These are phyloP conservation scores for Infundibulicybe gibba DNA, from an alignment of 768 basidiomycete species.

Conservation along the genomic window DNA sequence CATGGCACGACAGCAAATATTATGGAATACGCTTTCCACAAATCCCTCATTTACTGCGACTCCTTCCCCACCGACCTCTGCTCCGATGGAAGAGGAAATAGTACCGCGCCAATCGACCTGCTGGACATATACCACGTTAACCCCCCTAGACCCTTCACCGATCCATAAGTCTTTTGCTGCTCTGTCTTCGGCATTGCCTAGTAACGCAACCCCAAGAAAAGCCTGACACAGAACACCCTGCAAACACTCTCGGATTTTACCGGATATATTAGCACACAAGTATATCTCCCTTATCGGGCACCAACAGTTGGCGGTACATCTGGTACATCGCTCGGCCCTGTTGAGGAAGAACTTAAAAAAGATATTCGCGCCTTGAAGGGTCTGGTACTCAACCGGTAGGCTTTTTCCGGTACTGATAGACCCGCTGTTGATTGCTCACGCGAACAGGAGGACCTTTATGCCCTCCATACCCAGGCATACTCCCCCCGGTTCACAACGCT, in stretches of 20 bases:
- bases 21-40: conserved; percentile 61
- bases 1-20: conserved; percentile 34
- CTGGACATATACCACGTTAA: conserved; percentile 39
- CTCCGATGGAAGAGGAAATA: conserved; percentile 12
- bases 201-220: conserved; percentile 22
- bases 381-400: conserved; percentile 68
- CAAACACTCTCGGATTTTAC: conserved; percentile 71
- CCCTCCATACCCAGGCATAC: conserved; percentile 21
- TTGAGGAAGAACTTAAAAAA: conserved; percentile 67
- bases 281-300: conserved; percentile 50
- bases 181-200: conserved; percentile 34
- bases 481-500: conserved; percentile 1
- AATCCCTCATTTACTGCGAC: conserved; percentile 48
- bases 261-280: conserved; percentile 74
- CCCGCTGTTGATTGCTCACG: not conserved
- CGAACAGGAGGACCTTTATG: conserved; percentile 37
- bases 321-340: conserved; percentile 25
- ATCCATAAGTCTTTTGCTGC: conserved; percentile 30
- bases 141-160: conserved; percentile 29
- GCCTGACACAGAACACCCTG: conserved; percentile 55
- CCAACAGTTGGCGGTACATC: conserved; percentile 22
- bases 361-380: conserved; percentile 80
- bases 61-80: conserved; percentile 10
- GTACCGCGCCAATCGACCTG: conserved; percentile 17
- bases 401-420: conserved; percentile 11